A percentile compares a stretch with the other conserved stretches of the same genome.
Conservation (phyloP, 495 filamentous ascomycete species). For the Thermothielavioides terrestris region DNA sequence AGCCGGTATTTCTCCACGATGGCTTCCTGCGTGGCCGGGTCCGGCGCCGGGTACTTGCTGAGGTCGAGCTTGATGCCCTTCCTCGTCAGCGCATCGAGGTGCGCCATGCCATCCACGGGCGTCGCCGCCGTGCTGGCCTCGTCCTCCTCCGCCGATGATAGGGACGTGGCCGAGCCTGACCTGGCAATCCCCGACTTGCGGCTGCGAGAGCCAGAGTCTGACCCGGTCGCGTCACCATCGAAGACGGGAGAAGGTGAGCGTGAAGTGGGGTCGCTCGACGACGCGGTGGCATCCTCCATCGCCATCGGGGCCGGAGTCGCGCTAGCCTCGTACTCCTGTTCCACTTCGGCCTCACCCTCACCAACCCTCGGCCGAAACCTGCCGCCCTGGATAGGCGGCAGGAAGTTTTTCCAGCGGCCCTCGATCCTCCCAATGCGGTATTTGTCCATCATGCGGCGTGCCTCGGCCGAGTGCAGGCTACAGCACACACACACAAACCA, state of each 20-base stretch:
- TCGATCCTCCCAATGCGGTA: conserved; percentile 81
- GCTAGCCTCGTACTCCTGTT: conserved; percentile 34
- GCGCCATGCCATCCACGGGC: conserved; percentile 44
- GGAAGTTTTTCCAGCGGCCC: conserved; percentile 78
- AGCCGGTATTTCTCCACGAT: conserved; percentile 75
- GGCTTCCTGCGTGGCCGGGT: conserved; percentile 61
- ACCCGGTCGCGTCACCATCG: conserved; percentile 38
- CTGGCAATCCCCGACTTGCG: conserved; percentile 13
- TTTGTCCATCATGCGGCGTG: conserved; percentile 63
- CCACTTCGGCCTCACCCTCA: conserved; percentile 28
- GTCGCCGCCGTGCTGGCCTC: conserved; percentile 10
- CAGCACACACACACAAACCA: background rate
- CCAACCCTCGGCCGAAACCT: conserved; percentile 50
- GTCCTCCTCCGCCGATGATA: conserved; percentile 37
- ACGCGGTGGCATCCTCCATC: conserved; percentile 6
- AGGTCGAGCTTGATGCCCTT: conserved; percentile 69
- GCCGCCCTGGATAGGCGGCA: conserved; percentile 89
- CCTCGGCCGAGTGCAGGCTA: conserved; percentile 77
- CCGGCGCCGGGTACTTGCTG: conserved; percentile 73
- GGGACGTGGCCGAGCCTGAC: conserved; percentile 32
- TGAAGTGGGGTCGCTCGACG: conserved; percentile 38
- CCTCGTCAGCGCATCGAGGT: conserved; percentile 65
- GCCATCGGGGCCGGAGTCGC: conserved; percentile 27
- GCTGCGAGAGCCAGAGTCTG: conserved; percentile 15
- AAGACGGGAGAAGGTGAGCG: conserved; percentile 58